Evolutionary conservation across 257 asterid genomes (phyloP).

Genomic region (Mentha longifolia): DNA sequence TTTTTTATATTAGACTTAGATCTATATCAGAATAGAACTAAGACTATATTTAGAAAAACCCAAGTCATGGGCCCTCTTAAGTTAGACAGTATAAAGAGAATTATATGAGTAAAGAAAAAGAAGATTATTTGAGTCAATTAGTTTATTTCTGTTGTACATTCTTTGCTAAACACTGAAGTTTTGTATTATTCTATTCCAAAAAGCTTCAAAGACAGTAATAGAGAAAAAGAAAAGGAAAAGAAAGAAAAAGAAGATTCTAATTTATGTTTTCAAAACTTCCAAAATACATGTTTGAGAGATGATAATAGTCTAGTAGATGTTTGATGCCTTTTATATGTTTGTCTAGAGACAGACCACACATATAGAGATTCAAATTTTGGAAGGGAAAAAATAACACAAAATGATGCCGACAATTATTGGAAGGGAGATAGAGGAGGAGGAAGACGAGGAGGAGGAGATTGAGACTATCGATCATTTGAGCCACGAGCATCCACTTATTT

Average conservation of each 20-base stretch:
- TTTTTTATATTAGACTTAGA: no score
- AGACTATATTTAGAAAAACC: no score
- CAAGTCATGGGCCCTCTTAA: no score
- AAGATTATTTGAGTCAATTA: not conserved
- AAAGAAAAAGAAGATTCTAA: no score
- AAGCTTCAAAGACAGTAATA: no score
- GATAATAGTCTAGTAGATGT: no score
- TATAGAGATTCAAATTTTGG: not conserved
- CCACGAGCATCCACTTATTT: slow-evolving; percentile 3
- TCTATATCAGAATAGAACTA: no score
- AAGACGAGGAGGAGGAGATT: not conserved
- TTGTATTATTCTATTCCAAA: not conserved
- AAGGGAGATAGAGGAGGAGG: not conserved
- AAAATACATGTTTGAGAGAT: no score
- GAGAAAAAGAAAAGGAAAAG: no score
- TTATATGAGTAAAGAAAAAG: not conserved
- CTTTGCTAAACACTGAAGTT: not conserved
- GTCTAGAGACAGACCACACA: not conserved
- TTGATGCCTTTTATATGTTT: not conserved
- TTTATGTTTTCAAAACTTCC: no score
- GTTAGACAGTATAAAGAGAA: not conserved
- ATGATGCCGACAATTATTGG: no score
- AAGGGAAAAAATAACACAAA: not conserved
- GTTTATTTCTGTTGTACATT: not conserved
- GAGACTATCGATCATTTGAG: not conserved